Conservation (phyloP, 768 basidiomycete species). For the Hydnum rufescens region DNA sequence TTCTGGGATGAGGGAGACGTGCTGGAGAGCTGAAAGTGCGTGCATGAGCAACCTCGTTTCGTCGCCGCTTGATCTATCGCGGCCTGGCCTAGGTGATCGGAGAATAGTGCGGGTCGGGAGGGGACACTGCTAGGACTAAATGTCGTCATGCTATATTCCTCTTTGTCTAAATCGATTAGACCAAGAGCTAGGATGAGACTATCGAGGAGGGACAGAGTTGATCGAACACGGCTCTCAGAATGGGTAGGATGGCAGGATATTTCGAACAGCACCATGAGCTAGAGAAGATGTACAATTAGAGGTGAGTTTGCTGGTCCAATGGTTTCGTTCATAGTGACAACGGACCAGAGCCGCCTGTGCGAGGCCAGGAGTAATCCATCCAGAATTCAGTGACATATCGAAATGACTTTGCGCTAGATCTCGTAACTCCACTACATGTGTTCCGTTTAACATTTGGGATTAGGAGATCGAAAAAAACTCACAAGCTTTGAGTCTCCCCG, state of each 20-base stretch:
- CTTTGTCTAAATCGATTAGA: background rate
- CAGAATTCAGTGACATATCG: background rate
- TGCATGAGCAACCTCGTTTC: background rate
- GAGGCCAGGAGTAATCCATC: background rate
- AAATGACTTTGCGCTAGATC: background rate
- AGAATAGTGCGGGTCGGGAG: background rate
- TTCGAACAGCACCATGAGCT: background rate
- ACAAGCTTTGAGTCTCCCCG: background rate
- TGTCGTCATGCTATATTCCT: background rate
- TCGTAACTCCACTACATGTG: background rate
- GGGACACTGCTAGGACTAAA: background rate
- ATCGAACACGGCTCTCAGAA: background rate
- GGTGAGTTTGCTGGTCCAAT: too few relatives aligned
- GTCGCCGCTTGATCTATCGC: background rate
- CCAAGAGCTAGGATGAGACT: background rate
- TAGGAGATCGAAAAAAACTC: background rate
- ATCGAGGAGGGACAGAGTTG: background rate
- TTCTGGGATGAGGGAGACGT: background rate
- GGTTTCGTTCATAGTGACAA: too few relatives aligned
- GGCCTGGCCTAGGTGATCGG: background rate
- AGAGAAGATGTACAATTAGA: too few relatives aligned
- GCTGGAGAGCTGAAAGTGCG: background rate
- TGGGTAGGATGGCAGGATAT: background rate
- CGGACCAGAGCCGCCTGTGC: slow-evolving; percentile 1
- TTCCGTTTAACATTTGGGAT: background rate